phyloP scores from a whole-genome alignment of 2,329 filamentous ascomycete genomes.

The Aspergillus sojae region DNA sequence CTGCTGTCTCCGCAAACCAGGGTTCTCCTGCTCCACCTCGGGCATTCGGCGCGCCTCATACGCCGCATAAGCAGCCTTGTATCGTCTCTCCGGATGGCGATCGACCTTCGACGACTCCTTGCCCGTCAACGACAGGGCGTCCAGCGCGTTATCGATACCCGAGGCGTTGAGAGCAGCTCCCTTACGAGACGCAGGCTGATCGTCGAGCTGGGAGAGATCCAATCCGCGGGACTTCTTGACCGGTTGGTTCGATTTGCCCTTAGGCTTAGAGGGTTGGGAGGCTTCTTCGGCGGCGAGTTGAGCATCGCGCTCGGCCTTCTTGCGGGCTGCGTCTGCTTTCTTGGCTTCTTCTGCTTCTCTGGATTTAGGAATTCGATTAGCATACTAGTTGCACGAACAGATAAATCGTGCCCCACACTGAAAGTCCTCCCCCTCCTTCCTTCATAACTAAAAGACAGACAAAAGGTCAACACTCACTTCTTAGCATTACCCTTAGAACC shows the following conservation, averaged over 20 bases:
- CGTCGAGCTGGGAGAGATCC: constrained; percentile 75
- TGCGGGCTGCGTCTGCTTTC: constrained; percentile 77
- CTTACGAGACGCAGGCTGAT: constrained; percentile 50
- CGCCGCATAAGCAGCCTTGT: constrained; percentile 79
- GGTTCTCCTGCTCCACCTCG: constrained; percentile 84
- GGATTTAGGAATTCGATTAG: constrained; percentile 11
- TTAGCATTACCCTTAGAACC: constrained; percentile 83
- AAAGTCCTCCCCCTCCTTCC: neutral
- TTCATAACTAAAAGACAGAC: neutral
- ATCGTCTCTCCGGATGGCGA: constrained; percentile 82
- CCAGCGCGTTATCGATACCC: constrained; percentile 91
- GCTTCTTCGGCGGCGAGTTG: constrained; percentile 81
- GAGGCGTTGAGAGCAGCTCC: constrained; percentile 72
- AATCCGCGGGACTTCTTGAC: constrained; percentile 59
- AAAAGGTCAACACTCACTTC: constrained; percentile 65
- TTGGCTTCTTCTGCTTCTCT: constrained; percentile 85
- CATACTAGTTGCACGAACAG: neutral
- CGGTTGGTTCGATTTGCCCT: constrained; percentile 55
- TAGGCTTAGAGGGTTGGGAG: constrained; percentile 61
- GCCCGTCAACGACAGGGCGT: constrained; percentile 72
- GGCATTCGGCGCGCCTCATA: constrained; percentile 79
- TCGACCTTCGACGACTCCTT: constrained; percentile 72
- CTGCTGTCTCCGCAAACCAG: constrained; percentile 79
- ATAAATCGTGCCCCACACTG: neutral
- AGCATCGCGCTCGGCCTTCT: constrained; percentile 91